Conservation (phyloP, 139 green algal genomes). For the Marvania coccoides region DNA sequence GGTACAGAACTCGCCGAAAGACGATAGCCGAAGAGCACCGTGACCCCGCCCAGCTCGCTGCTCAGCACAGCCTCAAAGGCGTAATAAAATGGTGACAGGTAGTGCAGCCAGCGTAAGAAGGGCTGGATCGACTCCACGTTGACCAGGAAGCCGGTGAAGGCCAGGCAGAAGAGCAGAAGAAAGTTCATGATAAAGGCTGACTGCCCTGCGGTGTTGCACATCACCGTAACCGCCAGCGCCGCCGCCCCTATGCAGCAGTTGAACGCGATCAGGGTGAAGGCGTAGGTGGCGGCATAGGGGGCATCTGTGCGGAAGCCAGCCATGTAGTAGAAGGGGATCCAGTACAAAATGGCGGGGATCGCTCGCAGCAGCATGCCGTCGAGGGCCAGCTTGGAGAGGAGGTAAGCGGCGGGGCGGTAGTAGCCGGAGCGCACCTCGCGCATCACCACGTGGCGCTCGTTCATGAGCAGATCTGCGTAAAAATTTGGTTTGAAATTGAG, state of each 20-base stretch:
- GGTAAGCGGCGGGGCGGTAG: conserved; percentile 54
- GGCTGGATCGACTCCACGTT: conserved; percentile 15
- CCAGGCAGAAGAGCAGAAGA: conserved; percentile 59
- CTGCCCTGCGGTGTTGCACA: conserved; percentile 42
- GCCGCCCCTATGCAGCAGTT: conserved; percentile 42
- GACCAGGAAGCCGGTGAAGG: conserved; percentile 41
- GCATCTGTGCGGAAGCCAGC: conserved; percentile 18
- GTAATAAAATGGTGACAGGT: conserved; percentile 48
- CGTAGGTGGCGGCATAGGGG: conserved; percentile 27
- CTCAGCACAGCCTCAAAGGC: conserved; percentile 31
- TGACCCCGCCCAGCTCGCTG: conserved; percentile 9
- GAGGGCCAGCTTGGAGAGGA: conserved; percentile 53
- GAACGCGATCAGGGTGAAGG: conserved; percentile 35
- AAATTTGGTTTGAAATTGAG: too few relatives aligned
- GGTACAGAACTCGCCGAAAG: too few relatives aligned
- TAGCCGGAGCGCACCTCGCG: conserved; percentile 39
- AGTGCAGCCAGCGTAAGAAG: conserved; percentile 58
- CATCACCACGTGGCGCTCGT: conserved; percentile 52
- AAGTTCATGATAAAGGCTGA: conserved; percentile 70
- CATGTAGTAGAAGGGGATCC: conserved; percentile 65
- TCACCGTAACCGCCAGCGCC: conserved; percentile 45
- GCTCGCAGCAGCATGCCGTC: conserved; percentile 70
- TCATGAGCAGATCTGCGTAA: conserved; percentile 52
- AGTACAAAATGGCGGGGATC: conserved; percentile 55
- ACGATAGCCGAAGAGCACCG: conserved; percentile 1